Percentiles rank a stretch among this genome's conserved stretches.
phyloP scores from a whole-genome alignment of 192 early-diverging fungal genomes.

The Coemansia sp. region DNA sequence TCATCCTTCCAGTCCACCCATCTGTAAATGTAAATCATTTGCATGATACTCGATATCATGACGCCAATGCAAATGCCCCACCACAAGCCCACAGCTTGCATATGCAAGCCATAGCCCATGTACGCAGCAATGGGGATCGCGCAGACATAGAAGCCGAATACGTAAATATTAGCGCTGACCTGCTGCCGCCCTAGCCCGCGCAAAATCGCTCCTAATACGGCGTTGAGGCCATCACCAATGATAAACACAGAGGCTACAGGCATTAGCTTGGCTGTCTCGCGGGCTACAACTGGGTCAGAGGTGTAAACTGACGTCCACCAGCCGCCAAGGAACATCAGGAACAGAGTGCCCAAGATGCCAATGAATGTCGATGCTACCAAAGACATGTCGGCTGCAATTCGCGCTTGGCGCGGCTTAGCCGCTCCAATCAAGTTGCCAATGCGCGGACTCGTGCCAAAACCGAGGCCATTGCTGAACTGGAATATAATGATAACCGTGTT shows the following conservation, averaged over 20 bases:
- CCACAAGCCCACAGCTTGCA: constrained; percentile 53
- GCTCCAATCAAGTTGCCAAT: constrained; percentile 60
- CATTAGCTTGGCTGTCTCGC: constrained; percentile 69
- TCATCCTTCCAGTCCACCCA: constrained; percentile 40
- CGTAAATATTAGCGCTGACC: constrained; percentile 57
- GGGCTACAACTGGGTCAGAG: constrained; percentile 66
- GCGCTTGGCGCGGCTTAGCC: constrained; percentile 32
- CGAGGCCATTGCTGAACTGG: constrained; percentile 59
- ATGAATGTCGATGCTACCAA: constrained; percentile 17
- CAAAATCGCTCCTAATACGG: constrained; percentile 60
- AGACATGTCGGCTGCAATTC: constrained; percentile 18
- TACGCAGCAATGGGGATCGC: constrained; percentile 60
- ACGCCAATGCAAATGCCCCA: constrained; percentile 46
- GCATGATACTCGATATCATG: constrained; percentile 33
- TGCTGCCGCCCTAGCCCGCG: constrained; percentile 60
- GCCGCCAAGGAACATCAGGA: constrained; percentile 14
- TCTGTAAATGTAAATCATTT: constrained; percentile 28
- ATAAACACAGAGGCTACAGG: constrained; percentile 71
- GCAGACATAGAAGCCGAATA: constrained; percentile 58
- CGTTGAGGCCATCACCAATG: constrained; percentile 60
- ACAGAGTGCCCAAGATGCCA: not conserved
- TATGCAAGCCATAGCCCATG: constrained; percentile 49
- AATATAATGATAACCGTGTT: constrained; percentile 57
- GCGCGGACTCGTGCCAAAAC: constrained; percentile 57
- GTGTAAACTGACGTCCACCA: constrained; percentile 65